Base-by-base conservation (phyloP, 2,329 filamentous ascomycete genomes). In the Lecanicillium sp. region DNA sequence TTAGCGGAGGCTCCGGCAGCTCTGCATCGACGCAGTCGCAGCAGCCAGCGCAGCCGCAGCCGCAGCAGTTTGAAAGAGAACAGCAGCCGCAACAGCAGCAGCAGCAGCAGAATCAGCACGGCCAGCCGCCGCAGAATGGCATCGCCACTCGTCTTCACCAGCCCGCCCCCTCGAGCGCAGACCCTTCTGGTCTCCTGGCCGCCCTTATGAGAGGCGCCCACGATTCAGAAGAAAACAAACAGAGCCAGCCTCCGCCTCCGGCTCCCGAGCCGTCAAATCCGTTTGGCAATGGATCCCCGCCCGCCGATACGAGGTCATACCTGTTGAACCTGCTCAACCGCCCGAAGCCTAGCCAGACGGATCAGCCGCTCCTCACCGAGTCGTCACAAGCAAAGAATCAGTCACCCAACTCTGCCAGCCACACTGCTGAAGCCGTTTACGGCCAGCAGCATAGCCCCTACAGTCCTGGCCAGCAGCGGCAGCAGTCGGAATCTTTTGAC, bases 251-350 rank as follows among this genome's bases (percentile, higher is more conserved):
- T 32, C 44, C 49, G 33, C 43, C 46, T 20, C 45, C 51, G 15
- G 39, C 49, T n/a, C 44, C 51, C 6, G 48, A 48, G 10, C 52
- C 53, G 44, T 42, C 55, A 32, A 58, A 52, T 39, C 50, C 62
- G 29, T 74, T 72, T 62, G 66, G 61, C 46, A 60, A 66, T 18
- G 65, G 66, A 25, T 66, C 74, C 31, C 74, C 77, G 38, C 64
- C 74, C 17, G 72, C 78, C 33, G 82, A 87, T 58, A 86, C 88
- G 4, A 85, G 94, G 60, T 81, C 90, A 46, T 85, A 92, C 55
- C 71, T 98, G 34, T 77, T 97, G 45, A 84, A 87, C 51, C 71
- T 97, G 42, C 74, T 98, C 46, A 92, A 88, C 54, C 81, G 84
- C 35, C 80, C 84, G 37, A 88, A 82, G 62, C 77, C 78, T 11